These are phyloP conservation scores for Mortierella sp. DNA, from an alignment of 371 early-diverging fungal genomes.

Conservation along the genomic window DNA sequence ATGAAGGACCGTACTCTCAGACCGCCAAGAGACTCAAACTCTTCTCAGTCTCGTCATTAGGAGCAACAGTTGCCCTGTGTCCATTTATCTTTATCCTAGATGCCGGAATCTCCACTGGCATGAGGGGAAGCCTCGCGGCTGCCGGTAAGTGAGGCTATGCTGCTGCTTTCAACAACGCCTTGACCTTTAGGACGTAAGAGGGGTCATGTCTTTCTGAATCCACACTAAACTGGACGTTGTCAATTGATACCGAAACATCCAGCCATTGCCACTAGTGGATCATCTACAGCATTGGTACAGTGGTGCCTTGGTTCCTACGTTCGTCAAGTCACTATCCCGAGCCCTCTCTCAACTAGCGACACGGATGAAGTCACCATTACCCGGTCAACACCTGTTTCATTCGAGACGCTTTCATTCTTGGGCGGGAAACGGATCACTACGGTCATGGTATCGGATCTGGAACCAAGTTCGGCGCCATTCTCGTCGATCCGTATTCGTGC, in stretches of 20 bases:
- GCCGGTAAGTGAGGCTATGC: constrained; percentile 54
- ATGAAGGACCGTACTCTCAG: constrained; percentile 66
- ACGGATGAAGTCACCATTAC: constrained; percentile 15
- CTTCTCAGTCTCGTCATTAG: constrained; percentile 70
- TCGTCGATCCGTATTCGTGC: constrained; percentile 63
- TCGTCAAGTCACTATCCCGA: constrained; percentile 62
- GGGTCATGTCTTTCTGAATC: no score
- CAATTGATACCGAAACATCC: not conserved
- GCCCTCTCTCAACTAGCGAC: constrained; percentile 3
- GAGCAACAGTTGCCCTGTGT: constrained; percentile 64
- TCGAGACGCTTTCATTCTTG: constrained; percentile 49
- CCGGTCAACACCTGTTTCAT: constrained; percentile 48
- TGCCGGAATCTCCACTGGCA: constrained; percentile 67
- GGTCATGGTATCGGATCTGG: constrained; percentile 61
- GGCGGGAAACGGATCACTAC: constrained; percentile 59
- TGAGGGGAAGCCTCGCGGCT: constrained; percentile 67
- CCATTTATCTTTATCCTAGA: constrained; percentile 71
- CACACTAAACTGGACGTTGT: not conserved
- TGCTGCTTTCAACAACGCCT: not conserved
- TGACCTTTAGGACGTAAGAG: no score
- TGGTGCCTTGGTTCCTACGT: constrained; percentile 76
- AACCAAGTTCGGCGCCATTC: constrained; percentile 64
- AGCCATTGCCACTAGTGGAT: constrained; percentile 71
- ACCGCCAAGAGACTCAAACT: constrained; percentile 71
- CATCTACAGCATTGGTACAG: constrained; percentile 65